Percentiles rank a stretch among this genome's conserved stretches.
Evolutionary conservation across 306 rosid species (phyloP).

Genomic region (Casuarina cunninghamiana): DNA sequence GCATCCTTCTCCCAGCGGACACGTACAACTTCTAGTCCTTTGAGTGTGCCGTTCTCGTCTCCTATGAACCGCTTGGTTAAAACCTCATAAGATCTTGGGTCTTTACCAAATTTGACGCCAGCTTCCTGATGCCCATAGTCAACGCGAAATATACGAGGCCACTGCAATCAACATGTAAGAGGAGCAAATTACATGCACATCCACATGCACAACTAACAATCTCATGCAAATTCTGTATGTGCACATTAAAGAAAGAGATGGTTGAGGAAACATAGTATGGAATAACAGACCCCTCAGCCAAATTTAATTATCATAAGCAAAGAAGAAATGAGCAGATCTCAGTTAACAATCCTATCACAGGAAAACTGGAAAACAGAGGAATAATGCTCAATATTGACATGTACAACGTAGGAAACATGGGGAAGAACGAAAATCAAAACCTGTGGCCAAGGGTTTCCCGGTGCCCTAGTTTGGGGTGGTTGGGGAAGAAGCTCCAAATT

Average conservation of each 20-base stretch:
- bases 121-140: constrained; percentile 99
- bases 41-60: constrained; percentile 76
- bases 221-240: constrained; percentile 5
- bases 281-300: neutral
- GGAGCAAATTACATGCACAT: neutral
- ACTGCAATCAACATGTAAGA: constrained; percentile 51
- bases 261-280: neutral
- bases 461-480: constrained; percentile 85
- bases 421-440: constrained; percentile 33
- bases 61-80: constrained; percentile 89
- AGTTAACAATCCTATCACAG: neutral
- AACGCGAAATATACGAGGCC: constrained; percentile 93
- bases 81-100: constrained; percentile 91
- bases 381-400: neutral
- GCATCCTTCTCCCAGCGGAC: constrained; percentile 93
- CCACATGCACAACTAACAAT: neutral
- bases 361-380: neutral
- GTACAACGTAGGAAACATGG: neutral
- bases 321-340: neutral
- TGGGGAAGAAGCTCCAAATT: constrained; percentile 79
- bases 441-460: constrained; percentile 99
- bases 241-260: neutral
- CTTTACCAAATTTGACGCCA: constrained; percentile 82
- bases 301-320: neutral
- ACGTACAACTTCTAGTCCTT: constrained; percentile 80